Evolutionary conservation across 306 rosid species (phyloP).

Genomic region (Quercus cerris): DNA sequence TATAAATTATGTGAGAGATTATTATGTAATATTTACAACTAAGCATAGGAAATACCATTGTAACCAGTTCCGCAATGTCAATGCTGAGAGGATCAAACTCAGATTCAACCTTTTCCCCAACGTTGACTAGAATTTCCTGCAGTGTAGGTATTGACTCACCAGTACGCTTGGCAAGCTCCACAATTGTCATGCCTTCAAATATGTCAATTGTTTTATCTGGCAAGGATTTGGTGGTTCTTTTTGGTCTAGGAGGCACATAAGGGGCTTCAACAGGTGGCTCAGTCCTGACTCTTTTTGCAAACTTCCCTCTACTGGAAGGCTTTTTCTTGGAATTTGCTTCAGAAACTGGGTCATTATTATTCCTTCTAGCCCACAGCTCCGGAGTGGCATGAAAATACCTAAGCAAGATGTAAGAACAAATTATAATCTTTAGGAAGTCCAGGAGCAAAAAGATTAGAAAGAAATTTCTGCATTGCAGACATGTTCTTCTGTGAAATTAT

Average conservation of each 20-base stretch:
- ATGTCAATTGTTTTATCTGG: constrained; percentile 71
- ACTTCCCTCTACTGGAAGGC: constrained; percentile 62
- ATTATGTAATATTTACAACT: constrained; percentile 8
- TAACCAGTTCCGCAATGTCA: constrained; percentile 72
- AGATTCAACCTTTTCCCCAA: constrained; percentile 79
- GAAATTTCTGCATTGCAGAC: constrained; percentile 1
- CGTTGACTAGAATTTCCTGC: constrained; percentile 63
- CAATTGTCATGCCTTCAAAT: constrained; percentile 86
- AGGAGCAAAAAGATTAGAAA: background rate
- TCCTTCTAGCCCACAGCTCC: constrained; percentile 45
- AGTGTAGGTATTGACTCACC: constrained; percentile 59
- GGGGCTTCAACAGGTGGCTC: constrained; percentile 82
- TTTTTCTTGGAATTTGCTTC: constrained; percentile 38
- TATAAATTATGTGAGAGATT: constrained; percentile 5
- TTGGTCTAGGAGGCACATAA: constrained; percentile 55
- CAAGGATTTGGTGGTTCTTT: constrained; percentile 40
- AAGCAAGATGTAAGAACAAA: constrained; percentile 13
- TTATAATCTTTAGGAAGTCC: background rate
- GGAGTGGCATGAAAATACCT: constrained; percentile 73
- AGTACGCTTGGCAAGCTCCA: constrained; percentile 77
- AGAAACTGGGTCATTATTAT: constrained; percentile 31
- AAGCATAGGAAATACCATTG: constrained; percentile 63
- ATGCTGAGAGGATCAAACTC: constrained; percentile 83
- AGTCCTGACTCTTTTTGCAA: constrained; percentile 42
- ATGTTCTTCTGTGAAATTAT: background rate